Percentiles rank a stretch among this genome's conserved stretches.
These are phyloP conservation scores for Paecilomyces sp. DNA, from an alignment of 2,329 filamentous ascomycete species.

Conservation along the genomic window DNA sequence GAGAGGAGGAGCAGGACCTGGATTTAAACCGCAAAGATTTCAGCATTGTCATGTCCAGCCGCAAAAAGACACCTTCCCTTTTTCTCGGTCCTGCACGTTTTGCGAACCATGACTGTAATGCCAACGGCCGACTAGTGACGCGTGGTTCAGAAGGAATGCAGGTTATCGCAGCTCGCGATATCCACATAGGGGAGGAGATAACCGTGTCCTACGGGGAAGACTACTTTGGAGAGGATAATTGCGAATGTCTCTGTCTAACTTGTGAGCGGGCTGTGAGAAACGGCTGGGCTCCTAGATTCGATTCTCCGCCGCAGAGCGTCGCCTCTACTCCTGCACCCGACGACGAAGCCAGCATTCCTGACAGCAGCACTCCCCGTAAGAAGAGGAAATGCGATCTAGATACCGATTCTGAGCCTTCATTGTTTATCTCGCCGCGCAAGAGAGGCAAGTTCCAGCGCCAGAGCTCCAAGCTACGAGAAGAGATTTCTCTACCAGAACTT, in stretches of 20 bases:
- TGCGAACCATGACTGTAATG: constrained; percentile 92
- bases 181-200: constrained; percentile 84
- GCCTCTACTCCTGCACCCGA: constrained; percentile 23
- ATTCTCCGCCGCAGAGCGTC: constrained; percentile 26
- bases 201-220: constrained; percentile 93
- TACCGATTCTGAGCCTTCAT: constrained; percentile 18
- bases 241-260: constrained; percentile 84
- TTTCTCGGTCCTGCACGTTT: constrained; percentile 95
- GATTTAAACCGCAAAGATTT: constrained; percentile 84
- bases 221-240: constrained; percentile 93
- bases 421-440: constrained; percentile 23
- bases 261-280: constrained; percentile 72
- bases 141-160: constrained; percentile 81
- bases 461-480: constrained; percentile 28
- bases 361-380: constrained; percentile 13
- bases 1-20: constrained; percentile 79
- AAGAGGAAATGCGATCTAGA: constrained; percentile 23
- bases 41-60: constrained; percentile 89
- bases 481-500: constrained; percentile 26
- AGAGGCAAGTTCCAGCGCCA: constrained; percentile 25
- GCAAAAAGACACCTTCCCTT: constrained; percentile 81
- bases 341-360: constrained; percentile 13
- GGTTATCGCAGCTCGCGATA: constrained; percentile 75
- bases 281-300: constrained; percentile 63
- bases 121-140: constrained; percentile 82